A percentile compares a stretch with the other conserved stretches of the same genome.
phyloP scores from a whole-genome alignment of 176 grass and related monocot species.

The Miscanthus lutarioriparius region DNA sequence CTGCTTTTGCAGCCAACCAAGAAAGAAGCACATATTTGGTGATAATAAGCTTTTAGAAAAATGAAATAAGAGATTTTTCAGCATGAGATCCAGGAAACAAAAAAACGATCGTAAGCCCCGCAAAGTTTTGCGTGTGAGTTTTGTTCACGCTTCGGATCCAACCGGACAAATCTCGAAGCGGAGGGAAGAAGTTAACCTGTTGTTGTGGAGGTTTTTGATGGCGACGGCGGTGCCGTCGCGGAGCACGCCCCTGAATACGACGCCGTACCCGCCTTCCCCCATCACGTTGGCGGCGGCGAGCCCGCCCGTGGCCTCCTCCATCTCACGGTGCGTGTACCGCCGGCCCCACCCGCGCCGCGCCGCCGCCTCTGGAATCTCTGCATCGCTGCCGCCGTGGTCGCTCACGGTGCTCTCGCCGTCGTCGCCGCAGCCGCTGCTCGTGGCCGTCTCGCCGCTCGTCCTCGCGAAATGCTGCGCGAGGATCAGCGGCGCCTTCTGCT shows the following conservation, averaged over 20 bases:
- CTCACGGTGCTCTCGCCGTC: slow-evolving; percentile 30
- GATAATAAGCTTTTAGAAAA: background rate
- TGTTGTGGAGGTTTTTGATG: slow-evolving; percentile 93
- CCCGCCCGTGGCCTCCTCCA: slow-evolving; percentile 69
- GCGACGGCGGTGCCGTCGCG: slow-evolving; percentile 66
- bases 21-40: background rate
- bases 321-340: slow-evolving; percentile 62
- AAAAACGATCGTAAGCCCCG: background rate
- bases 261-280: slow-evolving; percentile 84
- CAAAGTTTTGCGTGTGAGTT: background rate
- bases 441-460: slow-evolving; percentile 35
- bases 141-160: background rate
- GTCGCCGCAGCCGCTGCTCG: slow-evolving; percentile 39
- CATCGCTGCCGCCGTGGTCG: slow-evolving; percentile 20
- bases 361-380: slow-evolving; percentile 48
- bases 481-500: slow-evolving; percentile 45
- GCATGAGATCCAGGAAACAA: background rate
- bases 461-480: slow-evolving; percentile 5
- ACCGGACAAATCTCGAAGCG: background rate
- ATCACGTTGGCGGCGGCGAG: slow-evolving; percentile 66
- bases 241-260: slow-evolving; percentile 78
- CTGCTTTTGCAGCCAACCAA: background rate
- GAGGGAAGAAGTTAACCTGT: slow-evolving; percentile 48
- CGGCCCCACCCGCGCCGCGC: slow-evolving; percentile 75
- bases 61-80: background rate